Percentiles rank a stretch among this genome's conserved stretches.
phyloP scores from a whole-genome alignment of 176 grass and related monocot genomes.

The Musa acuminata region DNA sequence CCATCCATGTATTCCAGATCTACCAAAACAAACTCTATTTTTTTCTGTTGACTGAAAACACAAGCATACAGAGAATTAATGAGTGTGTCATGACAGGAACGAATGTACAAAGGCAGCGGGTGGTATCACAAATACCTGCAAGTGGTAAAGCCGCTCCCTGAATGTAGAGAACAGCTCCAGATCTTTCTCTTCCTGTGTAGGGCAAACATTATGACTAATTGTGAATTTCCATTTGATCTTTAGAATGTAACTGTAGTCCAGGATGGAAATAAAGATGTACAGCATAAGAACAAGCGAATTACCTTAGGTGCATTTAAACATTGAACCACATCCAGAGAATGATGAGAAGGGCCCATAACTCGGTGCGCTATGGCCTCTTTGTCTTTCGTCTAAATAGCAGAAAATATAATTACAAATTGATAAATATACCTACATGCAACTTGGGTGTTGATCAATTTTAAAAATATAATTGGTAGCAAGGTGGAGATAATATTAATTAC shows the following conservation, averaged over 20 bases:
- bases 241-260: slow-evolving; percentile 4
- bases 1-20: slow-evolving; percentile 99
- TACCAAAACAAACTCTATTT: slow-evolving; percentile 92
- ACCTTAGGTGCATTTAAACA: slow-evolving; percentile 71
- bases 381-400: slow-evolving; percentile 48
- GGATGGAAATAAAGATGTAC: not conserved
- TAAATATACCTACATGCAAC: no score
- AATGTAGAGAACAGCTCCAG: slow-evolving; percentile 90
- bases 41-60: slow-evolving; percentile 77
- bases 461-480: not conserved
- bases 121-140: slow-evolving; percentile 41
- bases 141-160: slow-evolving; percentile 75
- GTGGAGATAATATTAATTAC: not conserved
- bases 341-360: slow-evolving; percentile 57
- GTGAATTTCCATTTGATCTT: slow-evolving; percentile 14
- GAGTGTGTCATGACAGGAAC: slow-evolving; percentile 7
- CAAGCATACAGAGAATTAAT: slow-evolving; percentile 17
- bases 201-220: slow-evolving; percentile 24
- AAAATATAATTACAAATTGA: not conserved
- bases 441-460: not conserved
- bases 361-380: slow-evolving; percentile 65
- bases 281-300: slow-evolving; percentile 18
- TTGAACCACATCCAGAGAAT: slow-evolving; percentile 56
- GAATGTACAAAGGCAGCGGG: not conserved
- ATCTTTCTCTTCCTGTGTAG: slow-evolving; percentile 67